A percentile compares a stretch with the other conserved stretches of the same genome.
Evolutionary conservation across 306 rosid species (phyloP).

Genomic region (Mimosa pudica): DNA sequence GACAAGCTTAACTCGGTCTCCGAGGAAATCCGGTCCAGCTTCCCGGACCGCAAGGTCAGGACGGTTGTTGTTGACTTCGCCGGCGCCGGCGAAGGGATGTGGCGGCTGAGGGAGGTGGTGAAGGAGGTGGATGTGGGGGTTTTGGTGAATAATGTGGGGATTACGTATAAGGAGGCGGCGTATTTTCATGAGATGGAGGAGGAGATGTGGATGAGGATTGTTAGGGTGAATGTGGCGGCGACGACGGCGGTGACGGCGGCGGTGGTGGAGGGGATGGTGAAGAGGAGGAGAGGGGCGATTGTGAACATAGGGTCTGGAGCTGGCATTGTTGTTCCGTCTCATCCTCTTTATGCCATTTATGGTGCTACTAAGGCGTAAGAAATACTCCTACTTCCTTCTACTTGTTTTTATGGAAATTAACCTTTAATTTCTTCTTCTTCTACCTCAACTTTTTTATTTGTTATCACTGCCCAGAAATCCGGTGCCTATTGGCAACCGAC

Average conservation of each 20-base stretch:
- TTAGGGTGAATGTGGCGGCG: constrained; percentile 57
- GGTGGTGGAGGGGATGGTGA: constrained; percentile 57
- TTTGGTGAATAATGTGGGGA: constrained; percentile 73
- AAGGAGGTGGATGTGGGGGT: constrained; percentile 54
- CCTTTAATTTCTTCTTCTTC: too few relatives aligned
- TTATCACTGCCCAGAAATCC: too few relatives aligned
- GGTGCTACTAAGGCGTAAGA: constrained; percentile 90
- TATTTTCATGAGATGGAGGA: constrained; percentile 70
- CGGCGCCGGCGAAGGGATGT: constrained; percentile 22
- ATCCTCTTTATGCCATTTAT: constrained; percentile 75
- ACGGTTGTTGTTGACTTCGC: constrained; percentile 55
- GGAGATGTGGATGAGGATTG: constrained; percentile 62
- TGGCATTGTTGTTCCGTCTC: constrained; percentile 69
- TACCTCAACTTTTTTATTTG: too few relatives aligned
- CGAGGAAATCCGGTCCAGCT: constrained; percentile 33
- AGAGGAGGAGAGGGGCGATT: constrained; percentile 62
- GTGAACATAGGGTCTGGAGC: constrained; percentile 82
- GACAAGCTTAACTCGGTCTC: constrained; percentile 56
- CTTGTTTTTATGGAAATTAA: too few relatives aligned
- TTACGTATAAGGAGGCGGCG: constrained; percentile 59
- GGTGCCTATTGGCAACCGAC: too few relatives aligned
- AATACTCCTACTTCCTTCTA: too few relatives aligned
- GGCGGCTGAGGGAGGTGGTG: constrained; percentile 39
- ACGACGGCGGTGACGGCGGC: constrained; percentile 48
- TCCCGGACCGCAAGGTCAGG: constrained; percentile 40